phyloP scores from a whole-genome alignment of 257 asterid species.

The Cruciata laevipes region DNA sequence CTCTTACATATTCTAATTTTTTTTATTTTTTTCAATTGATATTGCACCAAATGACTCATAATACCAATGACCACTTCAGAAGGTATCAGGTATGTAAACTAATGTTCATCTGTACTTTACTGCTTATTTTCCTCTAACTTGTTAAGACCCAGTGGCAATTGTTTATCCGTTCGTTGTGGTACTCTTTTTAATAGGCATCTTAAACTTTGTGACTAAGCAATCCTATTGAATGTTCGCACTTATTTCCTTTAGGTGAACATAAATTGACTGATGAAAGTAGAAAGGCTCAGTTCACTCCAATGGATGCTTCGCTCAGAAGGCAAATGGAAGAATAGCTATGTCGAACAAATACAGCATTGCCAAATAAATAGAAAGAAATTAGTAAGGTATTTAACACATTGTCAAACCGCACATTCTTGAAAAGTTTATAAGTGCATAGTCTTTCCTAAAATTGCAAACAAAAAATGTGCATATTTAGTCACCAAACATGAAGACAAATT shows the following conservation, averaged over 20 bases:
- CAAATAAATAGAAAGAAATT: slow-evolving; percentile 76
- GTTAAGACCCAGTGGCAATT: too few relatives aligned
- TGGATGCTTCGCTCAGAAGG: slow-evolving; percentile 47
- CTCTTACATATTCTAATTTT: too few relatives aligned
- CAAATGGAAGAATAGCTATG: slow-evolving; percentile 59
- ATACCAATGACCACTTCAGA: too few relatives aligned
- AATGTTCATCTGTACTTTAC: too few relatives aligned
- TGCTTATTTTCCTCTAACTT: too few relatives aligned
- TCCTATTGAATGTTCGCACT: slow-evolving; percentile 53
- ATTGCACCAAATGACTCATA: too few relatives aligned
- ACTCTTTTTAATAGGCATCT: slow-evolving; percentile 30
- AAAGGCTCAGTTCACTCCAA: slow-evolving; percentile 51
- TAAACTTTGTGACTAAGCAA: slow-evolving; percentile 75
- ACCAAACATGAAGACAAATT: neutral
- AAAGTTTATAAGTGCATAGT: neutral
- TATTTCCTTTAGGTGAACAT: slow-evolving; percentile 62
- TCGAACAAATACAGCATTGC: slow-evolving; percentile 88
- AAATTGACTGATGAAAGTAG: slow-evolving; percentile 49
- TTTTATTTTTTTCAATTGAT: too few relatives aligned
- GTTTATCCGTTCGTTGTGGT: neutral
- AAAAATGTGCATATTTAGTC: neutral
- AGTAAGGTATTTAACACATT: slow-evolving; percentile 34
- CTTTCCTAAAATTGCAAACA: neutral
- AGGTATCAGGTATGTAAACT: too few relatives aligned
- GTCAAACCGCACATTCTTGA: neutral